Percentiles rank a stretch among this genome's conserved stretches.
phyloP scores from a whole-genome alignment of 2,329 filamentous ascomycete genomes.

The Emmonsiellopsis sp. region DNA sequence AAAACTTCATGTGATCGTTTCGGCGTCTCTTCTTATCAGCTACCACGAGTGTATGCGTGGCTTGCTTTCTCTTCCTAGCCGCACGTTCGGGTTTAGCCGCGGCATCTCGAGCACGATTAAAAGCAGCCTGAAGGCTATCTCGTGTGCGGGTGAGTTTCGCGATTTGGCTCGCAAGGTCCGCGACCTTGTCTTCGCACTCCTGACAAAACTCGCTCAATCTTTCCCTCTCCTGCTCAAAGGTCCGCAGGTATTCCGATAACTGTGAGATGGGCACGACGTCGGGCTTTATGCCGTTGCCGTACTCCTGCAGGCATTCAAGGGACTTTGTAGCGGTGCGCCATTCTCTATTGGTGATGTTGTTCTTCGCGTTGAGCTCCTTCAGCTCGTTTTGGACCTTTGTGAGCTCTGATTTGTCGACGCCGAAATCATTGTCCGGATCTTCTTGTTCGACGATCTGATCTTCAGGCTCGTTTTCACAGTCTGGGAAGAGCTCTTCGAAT shows the following conservation, averaged over 20 bases:
- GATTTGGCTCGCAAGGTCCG: conserved; percentile 19
- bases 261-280: conserved; percentile 22
- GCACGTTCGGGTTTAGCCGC: conserved; percentile 19
- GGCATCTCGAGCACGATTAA: conserved; percentile 12
- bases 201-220: conserved; percentile 18
- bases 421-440: conserved; percentile 9
- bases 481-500: conserved; percentile 47
- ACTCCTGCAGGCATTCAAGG: conserved; percentile 26
- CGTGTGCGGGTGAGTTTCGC: conserved; percentile 18
- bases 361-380: conserved; percentile 20
- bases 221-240: conserved; percentile 24
- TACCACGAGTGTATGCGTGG: conserved; percentile 19
- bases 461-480: conserved; percentile 29
- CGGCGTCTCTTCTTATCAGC: conserved; percentile 23
- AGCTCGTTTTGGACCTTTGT: conserved; percentile 21
- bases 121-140: conserved; percentile 10
- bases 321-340: conserved; percentile 16
- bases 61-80: conserved; percentile 17
- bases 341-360: conserved; percentile 23
- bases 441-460: conserved; percentile 24
- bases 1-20: conserved; percentile 28
- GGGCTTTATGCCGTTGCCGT: conserved; percentile 22
- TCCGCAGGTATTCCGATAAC: conserved; percentile 25
- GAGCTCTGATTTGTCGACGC: conserved; percentile 12
- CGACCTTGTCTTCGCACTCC: conserved; percentile 17